Conservation (phyloP, 495 filamentous ascomycete species). For the Poronia punctata region DNA sequence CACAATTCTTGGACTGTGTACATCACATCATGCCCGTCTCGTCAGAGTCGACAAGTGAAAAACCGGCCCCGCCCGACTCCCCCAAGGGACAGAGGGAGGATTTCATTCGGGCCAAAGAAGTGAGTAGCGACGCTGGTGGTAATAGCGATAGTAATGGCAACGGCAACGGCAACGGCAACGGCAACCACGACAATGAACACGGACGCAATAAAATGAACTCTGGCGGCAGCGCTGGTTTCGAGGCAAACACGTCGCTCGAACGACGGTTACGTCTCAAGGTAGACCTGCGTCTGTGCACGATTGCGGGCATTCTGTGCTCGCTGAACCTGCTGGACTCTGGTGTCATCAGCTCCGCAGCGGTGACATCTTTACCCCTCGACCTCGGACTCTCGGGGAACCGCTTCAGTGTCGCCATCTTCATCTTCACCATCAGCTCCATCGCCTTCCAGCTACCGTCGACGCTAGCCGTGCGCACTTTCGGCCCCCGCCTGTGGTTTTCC, state of each 20-base stretch:
- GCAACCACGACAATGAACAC: background rate
- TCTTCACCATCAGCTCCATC: conserved; percentile 70
- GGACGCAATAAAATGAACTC: too few species aligned
- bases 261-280: conserved; percentile 54
- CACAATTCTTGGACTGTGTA: too few species aligned
- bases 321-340: conserved; percentile 68
- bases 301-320: conserved; percentile 65
- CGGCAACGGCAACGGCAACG: background rate
- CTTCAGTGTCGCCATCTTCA: conserved; percentile 69
- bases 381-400: conserved; percentile 57
- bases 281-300: conserved; percentile 67
- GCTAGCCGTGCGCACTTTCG: conserved; percentile 58
- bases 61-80: too few species aligned
- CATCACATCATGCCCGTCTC: too few species aligned
- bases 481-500: conserved; percentile 63
- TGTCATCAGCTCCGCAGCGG: conserved; percentile 70
- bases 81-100: too few species aligned
- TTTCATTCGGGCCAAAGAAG: too few species aligned
- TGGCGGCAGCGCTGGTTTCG: background rate
- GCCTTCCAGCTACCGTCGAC: conserved; percentile 70
- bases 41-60: too few species aligned
- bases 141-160: background rate
- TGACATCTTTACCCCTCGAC: conserved; percentile 65
- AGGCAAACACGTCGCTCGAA: conserved; percentile 9
- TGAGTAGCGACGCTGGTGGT: too few species aligned